Evolutionary conservation across 225 moss, liverwort and hornwort genomes (phyloP).

Genomic region (Pseudisothecium myosuroides): DNA sequence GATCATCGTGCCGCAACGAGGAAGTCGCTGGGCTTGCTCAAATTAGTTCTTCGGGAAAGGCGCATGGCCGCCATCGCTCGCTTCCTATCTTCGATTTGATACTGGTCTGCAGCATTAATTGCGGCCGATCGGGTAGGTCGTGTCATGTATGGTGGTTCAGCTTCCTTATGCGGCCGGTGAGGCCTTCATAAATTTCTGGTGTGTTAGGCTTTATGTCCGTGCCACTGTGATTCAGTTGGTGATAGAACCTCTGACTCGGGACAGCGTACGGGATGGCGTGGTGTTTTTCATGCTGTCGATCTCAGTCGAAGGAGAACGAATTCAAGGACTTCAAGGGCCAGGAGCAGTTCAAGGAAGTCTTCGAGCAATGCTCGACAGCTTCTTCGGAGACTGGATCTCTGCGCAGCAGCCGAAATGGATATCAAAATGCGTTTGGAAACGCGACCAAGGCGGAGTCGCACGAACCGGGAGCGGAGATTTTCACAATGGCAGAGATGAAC

Average conservation of each 20-base stretch:
- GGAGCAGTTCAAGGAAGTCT: slow-evolving; percentile 22
- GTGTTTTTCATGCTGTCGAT: slow-evolving; percentile 16
- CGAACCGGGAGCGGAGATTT: slow-evolving; percentile 17
- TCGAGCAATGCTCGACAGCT: slow-evolving; percentile 7
- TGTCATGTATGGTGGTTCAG: background rate
- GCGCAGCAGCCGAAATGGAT: background rate
- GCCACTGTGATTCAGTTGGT: background rate
- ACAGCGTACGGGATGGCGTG: slow-evolving; percentile 15
- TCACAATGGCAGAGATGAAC: slow-evolving; percentile 42
- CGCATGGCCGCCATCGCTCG: background rate
- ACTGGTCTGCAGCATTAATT: background rate
- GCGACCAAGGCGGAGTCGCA: background rate
- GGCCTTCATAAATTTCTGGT: background rate
- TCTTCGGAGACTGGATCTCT: slow-evolving; percentile 6
- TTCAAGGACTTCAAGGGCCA: slow-evolving; percentile 13
- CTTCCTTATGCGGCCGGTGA: background rate
- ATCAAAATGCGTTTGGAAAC: slow-evolving; percentile 1
- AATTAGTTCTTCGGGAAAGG: background rate
- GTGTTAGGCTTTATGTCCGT: background rate
- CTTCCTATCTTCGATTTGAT: background rate
- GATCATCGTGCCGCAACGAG: background rate
- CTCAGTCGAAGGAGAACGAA: background rate
- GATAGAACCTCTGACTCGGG: background rate
- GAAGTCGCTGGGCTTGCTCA: background rate
- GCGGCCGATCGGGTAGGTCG: background rate